Base-by-base conservation (phyloP, 208 protist genomes). In the Phytomonas sp. region DNA sequence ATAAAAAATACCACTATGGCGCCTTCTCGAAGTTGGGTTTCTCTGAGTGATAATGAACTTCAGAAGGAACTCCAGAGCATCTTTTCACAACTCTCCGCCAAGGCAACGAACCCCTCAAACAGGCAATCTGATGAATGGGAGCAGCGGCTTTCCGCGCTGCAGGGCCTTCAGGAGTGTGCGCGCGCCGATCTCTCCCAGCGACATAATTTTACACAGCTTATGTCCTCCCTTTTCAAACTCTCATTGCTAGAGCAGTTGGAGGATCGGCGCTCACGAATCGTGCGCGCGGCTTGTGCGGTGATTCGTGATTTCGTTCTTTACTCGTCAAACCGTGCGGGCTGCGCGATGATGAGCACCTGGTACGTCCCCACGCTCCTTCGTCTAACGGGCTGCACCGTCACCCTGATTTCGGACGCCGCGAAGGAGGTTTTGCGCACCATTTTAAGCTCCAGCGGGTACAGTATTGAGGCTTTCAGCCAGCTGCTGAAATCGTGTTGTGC, bases 161-260 rank as follows among this genome's bases (percentile, higher is more conserved):
- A 49, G 40, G 40, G 19, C 12, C 40, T 49, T 49, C 40, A 49
- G 40, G 40, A 1, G 40, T 49, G 40, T 16, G 8, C 40, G 40
- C 40, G 68, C 0, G 75, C 62, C 7, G 80, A 79, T 66, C 66
- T 87, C 2, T 76, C 80, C 3, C 52, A 36, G 7, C 73, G 69
- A 12, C 52, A 67, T 0, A 67, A 69, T 29, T 87, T 87, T 70
- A 60, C 78, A 5, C 76, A 73, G 2, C 65, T 75, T 56, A 73
- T 86, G 63, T 77, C 83, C 30, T 73, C 78, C n/a, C 85, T 68
- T 49, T 32, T 89, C 16, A 84, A 80, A 64, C 72, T 81, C 26
- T 66, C 80, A 19, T 71, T 92, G 0, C 71, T 78, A 14, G 26
- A 63, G 19, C 73, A 80, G 33, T 65, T 91, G 71, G 75, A 75